Conservation (phyloP, 163 green algal genomes). For the Picocystis sp. region DNA sequence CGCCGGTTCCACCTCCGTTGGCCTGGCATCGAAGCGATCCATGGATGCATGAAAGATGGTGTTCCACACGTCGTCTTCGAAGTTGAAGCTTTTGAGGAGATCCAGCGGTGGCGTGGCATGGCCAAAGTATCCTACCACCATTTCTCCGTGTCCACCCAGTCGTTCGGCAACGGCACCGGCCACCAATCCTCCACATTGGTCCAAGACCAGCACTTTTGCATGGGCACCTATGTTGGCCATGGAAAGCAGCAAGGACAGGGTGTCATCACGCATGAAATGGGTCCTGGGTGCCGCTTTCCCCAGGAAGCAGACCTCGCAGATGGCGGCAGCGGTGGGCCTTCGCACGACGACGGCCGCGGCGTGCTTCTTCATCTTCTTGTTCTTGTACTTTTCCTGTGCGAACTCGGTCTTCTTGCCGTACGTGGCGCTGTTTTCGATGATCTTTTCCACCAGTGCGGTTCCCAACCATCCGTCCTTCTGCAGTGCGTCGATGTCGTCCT, state of each 20-base stretch:
- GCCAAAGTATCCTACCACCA: too few species aligned
- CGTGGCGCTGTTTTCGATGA: conserved; percentile 56
- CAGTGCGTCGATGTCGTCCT: conserved; percentile 18
- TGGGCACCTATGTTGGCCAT: conserved; percentile 53
- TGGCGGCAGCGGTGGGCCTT: conserved; percentile 29
- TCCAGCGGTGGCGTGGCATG: conserved; percentile 1
- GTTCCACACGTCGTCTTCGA: conserved; percentile 1
- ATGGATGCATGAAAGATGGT: not conserved
- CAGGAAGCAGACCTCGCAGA: conserved; percentile 40
- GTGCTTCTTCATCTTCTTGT: conserved; percentile 73
- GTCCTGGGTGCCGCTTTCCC: not conserved
- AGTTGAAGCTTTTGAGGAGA: conserved; percentile 6
- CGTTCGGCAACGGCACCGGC: conserved; percentile 48
- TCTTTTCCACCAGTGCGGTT: conserved; percentile 17
- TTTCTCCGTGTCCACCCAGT: conserved; percentile 37
- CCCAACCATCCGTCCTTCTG: conserved; percentile 11
- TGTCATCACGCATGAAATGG: conserved; percentile 44
- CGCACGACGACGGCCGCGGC: conserved; percentile 26
- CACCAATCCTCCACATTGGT: conserved; percentile 50
- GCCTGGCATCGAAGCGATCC: not conserved
- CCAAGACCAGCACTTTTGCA: conserved; percentile 42
- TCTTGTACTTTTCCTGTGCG: conserved; percentile 70
- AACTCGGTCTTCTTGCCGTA: conserved; percentile 73
- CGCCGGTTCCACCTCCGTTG: not conserved
- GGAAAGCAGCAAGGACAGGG: conserved; percentile 46